phyloP scores from a whole-genome alignment of 306 rosid species.

The Dryas octopetala region DNA sequence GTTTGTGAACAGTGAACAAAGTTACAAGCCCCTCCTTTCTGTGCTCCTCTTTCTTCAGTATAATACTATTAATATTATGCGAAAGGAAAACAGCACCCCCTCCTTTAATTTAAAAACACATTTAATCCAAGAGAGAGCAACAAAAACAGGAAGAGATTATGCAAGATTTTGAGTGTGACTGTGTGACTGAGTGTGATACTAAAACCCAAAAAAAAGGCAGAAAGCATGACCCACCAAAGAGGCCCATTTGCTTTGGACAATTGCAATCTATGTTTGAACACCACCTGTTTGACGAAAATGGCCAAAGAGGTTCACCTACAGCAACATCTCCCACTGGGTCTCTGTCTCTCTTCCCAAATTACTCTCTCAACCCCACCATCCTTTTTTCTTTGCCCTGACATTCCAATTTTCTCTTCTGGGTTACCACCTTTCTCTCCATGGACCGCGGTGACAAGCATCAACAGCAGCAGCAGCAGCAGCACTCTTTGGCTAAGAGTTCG shows the following conservation, averaged over 20 bases:
- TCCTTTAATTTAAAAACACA: not conserved
- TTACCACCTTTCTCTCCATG: conserved; percentile 45
- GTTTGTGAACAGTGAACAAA: conserved; percentile 20
- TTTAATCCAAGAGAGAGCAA: conserved; percentile 18
- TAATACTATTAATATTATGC: not conserved
- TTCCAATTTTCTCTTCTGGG: conserved; percentile 36
- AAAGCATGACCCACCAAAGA: conserved; percentile 79
- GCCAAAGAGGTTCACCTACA: conserved; percentile 56
- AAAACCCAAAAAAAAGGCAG: conserved; percentile 12
- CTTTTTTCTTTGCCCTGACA: conserved; percentile 39
- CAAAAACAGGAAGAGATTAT: conserved; percentile 29
- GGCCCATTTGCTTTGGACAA: conserved; percentile 79
- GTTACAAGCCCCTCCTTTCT: conserved; percentile 23
- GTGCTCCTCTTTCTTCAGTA: conserved; percentile 35
- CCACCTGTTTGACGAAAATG: conserved; percentile 67
- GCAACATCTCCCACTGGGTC: conserved; percentile 47
- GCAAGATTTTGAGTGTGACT: conserved; percentile 28
- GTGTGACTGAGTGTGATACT: conserved; percentile 16
- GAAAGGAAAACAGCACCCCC: conserved; percentile 17
- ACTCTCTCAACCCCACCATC: conserved; percentile 50
- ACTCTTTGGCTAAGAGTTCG: conserved; percentile 65
- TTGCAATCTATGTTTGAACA: conserved; percentile 74
- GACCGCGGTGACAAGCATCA: conserved; percentile 67
- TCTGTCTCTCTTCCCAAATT: conserved; percentile 49
- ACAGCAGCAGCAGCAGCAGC: conserved; percentile 47